A percentile compares a stretch with the other conserved stretches of the same genome.
These are phyloP conservation scores for Phialophora chinensis DNA, from an alignment of 2,329 filamentous ascomycete species.

Conservation along the genomic window DNA sequence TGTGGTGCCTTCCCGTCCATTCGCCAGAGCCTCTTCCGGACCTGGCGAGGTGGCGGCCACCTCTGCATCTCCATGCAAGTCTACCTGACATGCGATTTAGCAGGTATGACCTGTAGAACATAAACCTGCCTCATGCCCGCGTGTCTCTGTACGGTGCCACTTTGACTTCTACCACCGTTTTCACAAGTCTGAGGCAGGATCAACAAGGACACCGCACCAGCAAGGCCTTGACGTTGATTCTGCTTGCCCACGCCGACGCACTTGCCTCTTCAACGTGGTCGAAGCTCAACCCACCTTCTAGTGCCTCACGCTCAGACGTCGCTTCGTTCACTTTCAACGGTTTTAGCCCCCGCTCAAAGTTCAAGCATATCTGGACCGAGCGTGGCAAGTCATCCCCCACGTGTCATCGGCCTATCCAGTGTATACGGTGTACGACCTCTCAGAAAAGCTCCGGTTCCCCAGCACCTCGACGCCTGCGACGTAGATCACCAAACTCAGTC, in stretches of 20 bases:
- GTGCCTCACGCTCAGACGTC: neutral
- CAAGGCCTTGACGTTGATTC: neutral
- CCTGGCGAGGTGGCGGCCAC: conserved; percentile 15
- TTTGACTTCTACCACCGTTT: conserved; percentile 3
- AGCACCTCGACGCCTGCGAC: neutral
- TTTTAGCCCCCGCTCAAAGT: neutral
- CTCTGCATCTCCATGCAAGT: conserved; percentile 5
- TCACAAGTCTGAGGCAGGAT: neutral
- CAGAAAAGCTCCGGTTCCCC: neutral
- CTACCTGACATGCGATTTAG: neutral
- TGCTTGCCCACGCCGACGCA: neutral
- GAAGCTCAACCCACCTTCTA: neutral
- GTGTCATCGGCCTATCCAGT: conserved; percentile 4
- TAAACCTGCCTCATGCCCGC: conserved; percentile 24
- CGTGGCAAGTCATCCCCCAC: neutral
- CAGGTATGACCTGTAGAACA: conserved; percentile 31
- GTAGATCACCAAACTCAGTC: conserved; percentile 7
- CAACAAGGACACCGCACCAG: neutral
- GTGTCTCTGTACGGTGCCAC: conserved; percentile 5
- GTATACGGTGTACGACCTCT: conserved; percentile 11
- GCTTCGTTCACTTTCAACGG: neutral
- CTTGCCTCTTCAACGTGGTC: neutral
- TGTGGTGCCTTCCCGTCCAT: conserved; percentile 5
- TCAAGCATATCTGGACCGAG: neutral
- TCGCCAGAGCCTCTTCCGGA: conserved; percentile 7